Percentiles rank a stretch among this genome's conserved stretches.
Evolutionary conservation across 768 basidiomycete genomes (phyloP).

Genomic region (Boletus huronensis): DNA sequence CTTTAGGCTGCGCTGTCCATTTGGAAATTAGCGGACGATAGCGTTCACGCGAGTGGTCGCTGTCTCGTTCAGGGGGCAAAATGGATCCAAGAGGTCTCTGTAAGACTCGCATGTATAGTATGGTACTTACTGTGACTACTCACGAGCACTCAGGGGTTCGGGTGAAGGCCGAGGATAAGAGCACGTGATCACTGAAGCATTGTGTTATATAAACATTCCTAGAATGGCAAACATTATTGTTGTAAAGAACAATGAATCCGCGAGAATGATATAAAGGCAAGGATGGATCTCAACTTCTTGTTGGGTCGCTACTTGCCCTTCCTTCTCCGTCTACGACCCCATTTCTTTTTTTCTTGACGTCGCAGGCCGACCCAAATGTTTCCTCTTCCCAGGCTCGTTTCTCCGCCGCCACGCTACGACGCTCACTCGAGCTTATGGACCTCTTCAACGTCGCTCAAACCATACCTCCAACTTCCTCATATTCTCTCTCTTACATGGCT

Average conservation of each 20-base stretch:
- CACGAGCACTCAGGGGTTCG: too few relatives aligned
- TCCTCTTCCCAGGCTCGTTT: slow-evolving; percentile 26
- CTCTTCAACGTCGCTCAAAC: slow-evolving; percentile 49
- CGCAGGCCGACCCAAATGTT: slow-evolving; percentile 40
- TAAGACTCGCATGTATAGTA: too few relatives aligned
- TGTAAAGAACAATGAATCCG: slow-evolving; percentile 26
- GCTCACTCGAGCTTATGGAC: slow-evolving; percentile 36
- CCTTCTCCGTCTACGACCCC: slow-evolving; percentile 13
- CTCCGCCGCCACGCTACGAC: slow-evolving; percentile 59
- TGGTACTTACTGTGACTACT: too few relatives aligned
- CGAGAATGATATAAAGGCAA: slow-evolving; percentile 25
- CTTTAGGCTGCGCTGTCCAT: too few relatives aligned
- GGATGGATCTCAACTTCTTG: slow-evolving; percentile 12
- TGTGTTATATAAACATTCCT: slow-evolving; percentile 10
- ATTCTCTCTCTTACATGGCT: slow-evolving; percentile 88
- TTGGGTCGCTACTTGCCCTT: slow-evolving; percentile 10
- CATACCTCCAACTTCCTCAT: slow-evolving; percentile 81
- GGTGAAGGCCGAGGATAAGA: too few relatives aligned
- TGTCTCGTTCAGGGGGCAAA: too few relatives aligned
- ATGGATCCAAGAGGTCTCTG: too few relatives aligned
- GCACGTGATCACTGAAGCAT: background rate
- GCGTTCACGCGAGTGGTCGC: too few relatives aligned
- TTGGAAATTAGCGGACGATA: too few relatives aligned
- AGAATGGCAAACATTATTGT: slow-evolving; percentile 30
- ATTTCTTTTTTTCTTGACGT: slow-evolving; percentile 23